Evolutionary conservation across 2,329 filamentous ascomycete species (phyloP).

Genomic region (Periconia digitata): DNA sequence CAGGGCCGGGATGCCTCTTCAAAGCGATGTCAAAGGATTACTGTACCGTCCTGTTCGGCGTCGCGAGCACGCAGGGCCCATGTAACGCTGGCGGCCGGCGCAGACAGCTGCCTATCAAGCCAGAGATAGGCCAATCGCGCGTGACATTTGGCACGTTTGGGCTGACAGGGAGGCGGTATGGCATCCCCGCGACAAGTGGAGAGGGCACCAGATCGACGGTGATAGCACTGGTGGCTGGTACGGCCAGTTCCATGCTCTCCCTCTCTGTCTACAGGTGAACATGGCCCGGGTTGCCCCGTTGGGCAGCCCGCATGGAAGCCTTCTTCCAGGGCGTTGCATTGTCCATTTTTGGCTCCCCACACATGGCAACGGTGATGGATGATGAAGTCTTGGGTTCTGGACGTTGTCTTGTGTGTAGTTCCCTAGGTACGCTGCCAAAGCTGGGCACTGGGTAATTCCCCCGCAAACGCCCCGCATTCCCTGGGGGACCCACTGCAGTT

Average conservation of each 20-base stretch:
- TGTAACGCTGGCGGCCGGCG: constrained; percentile 6
- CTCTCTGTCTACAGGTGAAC: background rate
- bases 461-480: no score
- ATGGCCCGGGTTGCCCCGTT: background rate
- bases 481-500: no score
- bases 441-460: no score
- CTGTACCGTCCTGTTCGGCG: background rate
- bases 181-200: background rate
- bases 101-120: background rate
- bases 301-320: background rate
- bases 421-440: no score
- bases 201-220: constrained; percentile 7
- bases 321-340: no score
- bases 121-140: constrained; percentile 1
- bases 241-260: background rate
- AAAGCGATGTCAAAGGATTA: no score
- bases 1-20: background rate
- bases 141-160: background rate
- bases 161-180: background rate
- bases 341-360: no score
- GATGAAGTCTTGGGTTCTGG: no score
- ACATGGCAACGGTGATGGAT: no score
- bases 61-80: background rate
- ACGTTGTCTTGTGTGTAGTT: no score
- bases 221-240: constrained; percentile 2